Evolutionary conservation across 768 basidiomycete species (phyloP), one percentile per base, ranked within the genome.

Genomic region (Lactarius psammicola): DNA sequence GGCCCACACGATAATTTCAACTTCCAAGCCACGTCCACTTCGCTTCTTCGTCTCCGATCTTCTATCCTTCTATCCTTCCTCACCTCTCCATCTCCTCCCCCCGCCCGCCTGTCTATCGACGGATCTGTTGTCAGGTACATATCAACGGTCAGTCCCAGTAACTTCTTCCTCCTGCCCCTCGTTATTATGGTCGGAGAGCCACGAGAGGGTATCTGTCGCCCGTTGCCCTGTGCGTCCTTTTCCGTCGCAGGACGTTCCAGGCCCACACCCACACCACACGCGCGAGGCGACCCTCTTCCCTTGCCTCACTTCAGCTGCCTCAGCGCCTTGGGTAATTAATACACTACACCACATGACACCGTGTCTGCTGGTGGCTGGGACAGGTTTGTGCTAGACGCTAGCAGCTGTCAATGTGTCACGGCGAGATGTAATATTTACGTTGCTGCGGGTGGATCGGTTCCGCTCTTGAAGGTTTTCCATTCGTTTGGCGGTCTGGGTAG

Each of bases 371-470:
- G 49, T 23, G 49, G 49, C 26, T 51, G 49, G 13, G 49, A 51
- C 49, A 51, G 2, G 26, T 26, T 51, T 13, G 49, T 15, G 11
- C 49, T 49, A 49, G 23, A 49, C 46, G 23, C 23, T 51, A 49
- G 53, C 46, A 56, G 33, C 33, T 44, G 59, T 40, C 42, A 46
- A 34, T n/a, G n/a, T 23, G 49, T 51, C 49, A 51, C 23, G 13
- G 49, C 49, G 23, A 55, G 2, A 38, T 28, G 59, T 60, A 60
- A 46, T 56, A 4, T 30, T 65, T 65, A 65, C 64, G 64, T 65
- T 60, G 40, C 5, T 26, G 26, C 13, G 49, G 49, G 13, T 13
- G 49, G 4, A n/a, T 23, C 26, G 26, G 26, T 26, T 51, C 49
- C 26, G 49, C 46, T 49, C n/a, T 5, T 13, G 11, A 38, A 38